These are phyloP conservation scores for Metschnikowia cubensis DNA, from an alignment of 805 yeast species.

Conservation along the genomic window DNA sequence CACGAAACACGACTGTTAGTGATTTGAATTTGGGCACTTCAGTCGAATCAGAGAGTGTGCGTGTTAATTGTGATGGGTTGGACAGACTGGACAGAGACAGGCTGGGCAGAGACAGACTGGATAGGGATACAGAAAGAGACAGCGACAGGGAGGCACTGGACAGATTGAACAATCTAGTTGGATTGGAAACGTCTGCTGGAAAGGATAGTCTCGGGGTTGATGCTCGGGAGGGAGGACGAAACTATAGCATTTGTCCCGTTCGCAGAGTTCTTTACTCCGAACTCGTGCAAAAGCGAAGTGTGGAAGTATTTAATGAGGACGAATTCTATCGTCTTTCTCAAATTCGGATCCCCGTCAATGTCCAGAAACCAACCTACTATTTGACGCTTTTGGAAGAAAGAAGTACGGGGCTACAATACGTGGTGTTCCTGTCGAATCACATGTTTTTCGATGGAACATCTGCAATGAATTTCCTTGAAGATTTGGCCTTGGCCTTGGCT, in stretches of 20 bases:
- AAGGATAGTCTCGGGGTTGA: not conserved
- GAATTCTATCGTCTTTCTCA: slow-evolving; percentile 4
- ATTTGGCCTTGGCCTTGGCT: slow-evolving; percentile 6
- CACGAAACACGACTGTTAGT: too few relatives aligned
- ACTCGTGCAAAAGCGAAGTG: slow-evolving; percentile 6
- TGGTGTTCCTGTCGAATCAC: slow-evolving; percentile 14
- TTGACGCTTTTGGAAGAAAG: slow-evolving; percentile 1
- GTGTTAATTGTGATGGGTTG: too few relatives aligned
- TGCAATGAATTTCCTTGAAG: slow-evolving; percentile 10
- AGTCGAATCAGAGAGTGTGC: too few relatives aligned
- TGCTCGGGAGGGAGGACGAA: slow-evolving; percentile 5
- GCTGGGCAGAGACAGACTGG: too few relatives aligned
- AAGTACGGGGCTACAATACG: slow-evolving; percentile 3
- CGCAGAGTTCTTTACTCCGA: slow-evolving; percentile 6
- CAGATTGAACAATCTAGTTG: too few relatives aligned
- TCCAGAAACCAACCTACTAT: slow-evolving; percentile 9
- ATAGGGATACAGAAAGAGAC: too few relatives aligned
- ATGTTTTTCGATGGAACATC: slow-evolving; percentile 14
- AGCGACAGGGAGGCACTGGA: too few relatives aligned
- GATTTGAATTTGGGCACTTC: too few relatives aligned
- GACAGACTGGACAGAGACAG: too few relatives aligned
- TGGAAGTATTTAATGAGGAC: slow-evolving; percentile 4
- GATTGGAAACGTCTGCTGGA: too few relatives aligned
- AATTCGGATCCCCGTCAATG: slow-evolving; percentile 7
- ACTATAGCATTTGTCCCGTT: slow-evolving; percentile 8